phyloP scores from a whole-genome alignment of 192 early-diverging fungal species.

The Gonapodya prolifera region DNA sequence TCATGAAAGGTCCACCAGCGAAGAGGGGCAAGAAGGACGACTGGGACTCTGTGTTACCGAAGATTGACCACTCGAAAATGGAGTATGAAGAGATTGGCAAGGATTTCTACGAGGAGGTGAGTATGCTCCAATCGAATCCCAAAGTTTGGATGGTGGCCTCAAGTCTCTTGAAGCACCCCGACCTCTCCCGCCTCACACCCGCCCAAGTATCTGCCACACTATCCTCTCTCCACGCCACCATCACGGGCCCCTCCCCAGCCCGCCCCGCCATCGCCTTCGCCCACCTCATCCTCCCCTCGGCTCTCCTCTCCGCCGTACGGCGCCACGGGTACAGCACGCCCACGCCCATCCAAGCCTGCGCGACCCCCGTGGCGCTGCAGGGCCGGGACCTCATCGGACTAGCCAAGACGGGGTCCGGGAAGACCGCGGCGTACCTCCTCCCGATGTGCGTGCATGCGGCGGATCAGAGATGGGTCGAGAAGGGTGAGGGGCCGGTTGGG shows the following conservation, averaged over 20 bases:
- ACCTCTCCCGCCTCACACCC: constrained; percentile 47
- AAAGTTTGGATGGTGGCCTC: too few species aligned
- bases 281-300: constrained; percentile 70
- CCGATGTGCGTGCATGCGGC: constrained; percentile 78
- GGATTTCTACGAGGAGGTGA: constrained; percentile 67
- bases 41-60: too few species aligned
- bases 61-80: constrained; percentile 52
- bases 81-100: constrained; percentile 61
- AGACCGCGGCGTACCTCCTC: constrained; percentile 71
- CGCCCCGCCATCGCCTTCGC: constrained; percentile 74
- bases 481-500: constrained; percentile 71
- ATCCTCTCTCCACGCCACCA: constrained; percentile 45
- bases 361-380: constrained; percentile 58
- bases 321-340: constrained; percentile 56
- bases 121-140: too few species aligned
- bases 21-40: constrained; percentile 63
- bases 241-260: constrained; percentile 45
- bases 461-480: constrained; percentile 62
- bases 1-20: constrained; percentile 11
- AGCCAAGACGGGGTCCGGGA: constrained; percentile 75
- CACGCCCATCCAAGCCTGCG: constrained; percentile 65
- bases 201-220: constrained; percentile 42
- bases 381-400: constrained; percentile 78
- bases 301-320: constrained; percentile 42
- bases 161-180: too few species aligned